Evolutionary conservation across 2,329 filamentous ascomycete genomes (phyloP).

Genomic region (Dactylellina drechsleri): DNA sequence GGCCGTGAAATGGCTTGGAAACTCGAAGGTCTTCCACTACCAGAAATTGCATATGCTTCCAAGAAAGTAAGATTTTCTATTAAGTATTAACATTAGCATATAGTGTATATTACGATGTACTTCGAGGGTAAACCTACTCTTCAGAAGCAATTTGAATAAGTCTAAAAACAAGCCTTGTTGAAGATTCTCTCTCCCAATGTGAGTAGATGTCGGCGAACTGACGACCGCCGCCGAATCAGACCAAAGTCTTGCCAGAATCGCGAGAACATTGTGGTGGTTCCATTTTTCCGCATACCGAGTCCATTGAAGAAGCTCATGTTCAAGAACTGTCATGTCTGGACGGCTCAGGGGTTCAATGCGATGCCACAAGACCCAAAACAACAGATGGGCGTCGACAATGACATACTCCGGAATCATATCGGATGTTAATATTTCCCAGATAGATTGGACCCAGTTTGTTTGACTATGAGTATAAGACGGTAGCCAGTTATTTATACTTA

Average conservation of each 20-base stretch:
- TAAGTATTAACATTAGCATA: neutral
- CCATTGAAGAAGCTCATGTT: conserved; percentile 43
- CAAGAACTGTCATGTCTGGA: conserved; percentile 28
- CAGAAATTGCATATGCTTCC: conserved; percentile 36
- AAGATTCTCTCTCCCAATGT: conserved; percentile 40
- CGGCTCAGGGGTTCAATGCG: conserved; percentile 45
- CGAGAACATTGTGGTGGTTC: conserved; percentile 47
- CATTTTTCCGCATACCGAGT: conserved; percentile 44
- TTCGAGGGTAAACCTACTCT: conserved; percentile 14
- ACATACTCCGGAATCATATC: conserved; percentile 53
- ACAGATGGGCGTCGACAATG: conserved; percentile 41
- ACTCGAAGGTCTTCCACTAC: conserved; percentile 31
- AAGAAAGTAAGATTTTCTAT: conserved; percentile 42
- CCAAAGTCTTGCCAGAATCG: conserved; percentile 40
- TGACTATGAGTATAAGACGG: conserved; percentile 49
- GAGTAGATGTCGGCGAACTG: conserved; percentile 28
- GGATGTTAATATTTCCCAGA: conserved; percentile 44
- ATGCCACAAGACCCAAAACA: conserved; percentile 47
- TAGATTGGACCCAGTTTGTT: conserved; percentile 52
- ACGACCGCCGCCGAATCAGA: conserved; percentile 36
- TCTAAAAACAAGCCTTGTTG: conserved; percentile 49
- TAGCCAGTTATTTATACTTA: conserved; percentile 35
- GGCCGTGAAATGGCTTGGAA: conserved; percentile 40
- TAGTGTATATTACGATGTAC: neutral
- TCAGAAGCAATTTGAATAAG: conserved; percentile 44